phyloP scores from a whole-genome alignment of 2,329 filamentous ascomycete species.

The Aureobasidium sp. region DNA sequence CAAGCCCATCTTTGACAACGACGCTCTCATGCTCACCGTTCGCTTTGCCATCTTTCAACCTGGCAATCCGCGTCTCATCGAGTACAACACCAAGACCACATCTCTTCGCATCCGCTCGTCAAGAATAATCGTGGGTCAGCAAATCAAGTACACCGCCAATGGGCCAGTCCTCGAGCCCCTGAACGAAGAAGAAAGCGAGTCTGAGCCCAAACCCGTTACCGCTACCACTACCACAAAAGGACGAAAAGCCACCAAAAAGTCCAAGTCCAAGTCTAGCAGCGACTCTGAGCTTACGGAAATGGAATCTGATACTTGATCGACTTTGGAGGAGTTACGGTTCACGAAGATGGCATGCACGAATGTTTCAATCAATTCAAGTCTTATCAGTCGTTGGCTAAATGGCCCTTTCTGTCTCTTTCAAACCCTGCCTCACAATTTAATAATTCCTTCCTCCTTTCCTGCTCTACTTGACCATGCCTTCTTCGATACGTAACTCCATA shows the following conservation, averaged over 20 bases:
- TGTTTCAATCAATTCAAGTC: too few species aligned
- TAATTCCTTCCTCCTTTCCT: neutral
- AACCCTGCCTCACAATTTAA: neutral
- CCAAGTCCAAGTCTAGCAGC: neutral
- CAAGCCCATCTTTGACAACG: neutral
- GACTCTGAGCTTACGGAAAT: constrained; percentile 9
- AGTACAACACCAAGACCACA: neutral
- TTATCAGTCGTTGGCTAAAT: neutral
- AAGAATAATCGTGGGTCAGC: neutral
- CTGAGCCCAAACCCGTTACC: neutral
- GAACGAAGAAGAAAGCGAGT: neutral
- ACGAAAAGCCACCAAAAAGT: neutral
- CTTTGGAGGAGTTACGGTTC: neutral
- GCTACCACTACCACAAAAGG: neutral
- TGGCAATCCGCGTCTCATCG: neutral
- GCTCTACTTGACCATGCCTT: neutral
- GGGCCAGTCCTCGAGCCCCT: neutral
- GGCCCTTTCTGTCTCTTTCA: neutral
- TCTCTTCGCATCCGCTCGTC: constrained; percentile 8
- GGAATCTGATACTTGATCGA: neutral
- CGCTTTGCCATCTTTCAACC: constrained; percentile 4
- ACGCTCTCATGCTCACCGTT: neutral
- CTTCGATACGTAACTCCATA: neutral
- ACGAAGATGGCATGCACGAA: neutral
- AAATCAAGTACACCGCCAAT: constrained; percentile 6